These are phyloP conservation scores for Nannizzia gypsea DNA, from an alignment of 2,329 filamentous ascomycete species.

Conservation along the genomic window DNA sequence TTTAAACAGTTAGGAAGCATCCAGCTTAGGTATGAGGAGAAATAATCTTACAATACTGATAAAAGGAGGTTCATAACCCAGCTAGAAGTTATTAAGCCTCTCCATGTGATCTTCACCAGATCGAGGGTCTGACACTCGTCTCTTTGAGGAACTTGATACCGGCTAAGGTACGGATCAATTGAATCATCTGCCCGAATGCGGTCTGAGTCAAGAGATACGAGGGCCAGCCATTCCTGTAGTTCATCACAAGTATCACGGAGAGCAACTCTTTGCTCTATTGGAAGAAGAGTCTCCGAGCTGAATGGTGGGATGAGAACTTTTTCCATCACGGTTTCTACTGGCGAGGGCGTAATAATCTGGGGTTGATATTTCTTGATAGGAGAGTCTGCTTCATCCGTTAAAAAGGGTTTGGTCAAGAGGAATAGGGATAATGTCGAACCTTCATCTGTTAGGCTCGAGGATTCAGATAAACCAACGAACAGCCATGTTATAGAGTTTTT, in stretches of 20 bases:
- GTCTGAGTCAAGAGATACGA: constrained; percentile 38
- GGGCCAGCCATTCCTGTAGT: constrained; percentile 52
- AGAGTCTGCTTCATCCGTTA: constrained; percentile 17
- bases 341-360: constrained; percentile 24
- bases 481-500: constrained; percentile 60
- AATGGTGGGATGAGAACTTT: constrained; percentile 25
- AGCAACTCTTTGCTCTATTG: constrained; percentile 21
- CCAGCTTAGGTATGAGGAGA: not conserved
- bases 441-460: constrained; percentile 22
- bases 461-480: constrained; percentile 50
- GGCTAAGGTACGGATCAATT: constrained; percentile 35
- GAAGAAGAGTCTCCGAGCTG: constrained; percentile 18
- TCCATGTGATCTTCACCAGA: constrained; percentile 33
- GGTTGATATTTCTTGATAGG: constrained; percentile 31
- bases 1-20: not conserved
- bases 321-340: constrained; percentile 17
- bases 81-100: constrained; percentile 28
- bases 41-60: constrained; percentile 25
- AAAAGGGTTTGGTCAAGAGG: not conserved
- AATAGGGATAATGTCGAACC: constrained; percentile 27
- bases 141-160: constrained; percentile 29
- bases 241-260: constrained; percentile 50
- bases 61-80: constrained; percentile 32
- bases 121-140: constrained; percentile 17
- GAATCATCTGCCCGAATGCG: constrained; percentile 27